Conservation (phyloP, 192 early-diverging fungal species). For the Podila epigama region DNA sequence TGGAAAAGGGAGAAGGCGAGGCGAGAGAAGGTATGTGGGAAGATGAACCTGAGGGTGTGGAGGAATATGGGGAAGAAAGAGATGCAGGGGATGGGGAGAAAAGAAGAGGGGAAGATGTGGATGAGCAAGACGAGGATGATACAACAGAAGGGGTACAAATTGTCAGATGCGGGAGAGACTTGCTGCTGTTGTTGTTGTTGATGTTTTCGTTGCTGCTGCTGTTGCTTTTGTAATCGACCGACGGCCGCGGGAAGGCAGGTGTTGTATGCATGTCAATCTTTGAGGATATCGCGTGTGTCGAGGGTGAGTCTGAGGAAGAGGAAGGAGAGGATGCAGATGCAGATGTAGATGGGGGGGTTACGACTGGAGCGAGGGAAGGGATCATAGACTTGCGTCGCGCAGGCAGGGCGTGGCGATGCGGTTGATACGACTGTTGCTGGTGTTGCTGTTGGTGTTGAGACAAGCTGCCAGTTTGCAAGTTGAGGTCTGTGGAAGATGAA, state of each 20-base stretch:
- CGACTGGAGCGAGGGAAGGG: not conserved
- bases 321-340: not conserved
- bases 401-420: not conserved
- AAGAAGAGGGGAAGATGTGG: not conserved
- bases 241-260: conserved; percentile 23
- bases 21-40: conserved; percentile 5
- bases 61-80: not conserved
- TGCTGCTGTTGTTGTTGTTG: conserved; percentile 8
- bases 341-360: not conserved
- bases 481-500: conserved; percentile 9
- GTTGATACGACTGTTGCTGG: not conserved
- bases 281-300: not conserved
- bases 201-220: not conserved
- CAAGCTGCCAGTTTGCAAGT: not conserved
- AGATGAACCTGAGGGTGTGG: conserved; percentile 2
- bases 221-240: conserved; percentile 13
- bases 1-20: conserved; percentile 5
- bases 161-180: conserved; percentile 22
- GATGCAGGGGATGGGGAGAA: not conserved
- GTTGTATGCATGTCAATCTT: conserved; percentile 18
- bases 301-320: not conserved
- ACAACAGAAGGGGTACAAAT: conserved; percentile 7
- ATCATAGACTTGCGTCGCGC: not conserved
- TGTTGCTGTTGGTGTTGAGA: not conserved
- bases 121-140: not conserved